Evolutionary conservation across 2,329 filamentous ascomycete genomes (phyloP).

Genomic region (Piedraia hortae): DNA sequence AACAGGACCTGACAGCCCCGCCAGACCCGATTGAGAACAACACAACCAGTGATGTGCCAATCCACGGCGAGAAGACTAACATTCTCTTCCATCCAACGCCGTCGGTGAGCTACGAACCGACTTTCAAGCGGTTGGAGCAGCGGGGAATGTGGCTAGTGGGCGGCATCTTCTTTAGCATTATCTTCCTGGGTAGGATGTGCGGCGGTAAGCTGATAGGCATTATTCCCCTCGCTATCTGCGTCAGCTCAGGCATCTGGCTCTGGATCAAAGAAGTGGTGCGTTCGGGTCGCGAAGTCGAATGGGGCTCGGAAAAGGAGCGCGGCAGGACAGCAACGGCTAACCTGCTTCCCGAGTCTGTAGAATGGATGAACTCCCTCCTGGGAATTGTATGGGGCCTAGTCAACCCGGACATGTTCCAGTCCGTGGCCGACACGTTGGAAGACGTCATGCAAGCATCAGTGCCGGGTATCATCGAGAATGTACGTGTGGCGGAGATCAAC

Average conservation of each 20-base stretch:
- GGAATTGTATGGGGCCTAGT: slow-evolving; percentile 69
- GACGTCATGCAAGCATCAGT: slow-evolving; percentile 95
- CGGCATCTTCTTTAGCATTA: slow-evolving; percentile 42
- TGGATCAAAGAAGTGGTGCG: slow-evolving; percentile 74
- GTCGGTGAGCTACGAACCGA: slow-evolving; percentile 67
- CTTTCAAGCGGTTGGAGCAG: slow-evolving; percentile 50
- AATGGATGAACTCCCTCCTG: slow-evolving; percentile 81
- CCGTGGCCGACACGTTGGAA: slow-evolving; percentile 72
- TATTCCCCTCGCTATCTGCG: slow-evolving; percentile 41
- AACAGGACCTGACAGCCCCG: slow-evolving; percentile 72
- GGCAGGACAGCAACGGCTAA: slow-evolving; percentile 67
- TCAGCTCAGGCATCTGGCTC: slow-evolving; percentile 54
- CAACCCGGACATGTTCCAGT: slow-evolving; percentile 85
- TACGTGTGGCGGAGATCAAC: slow-evolving; percentile 80
- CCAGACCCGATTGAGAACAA: slow-evolving; percentile 63
- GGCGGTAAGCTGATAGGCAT: slow-evolving; percentile 53
- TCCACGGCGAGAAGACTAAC: slow-evolving; percentile 89
- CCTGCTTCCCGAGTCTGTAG: slow-evolving; percentile 68
- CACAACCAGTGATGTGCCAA: slow-evolving; percentile 76
- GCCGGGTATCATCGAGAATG: slow-evolving; percentile 72
- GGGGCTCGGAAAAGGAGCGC: slow-evolving; percentile 62
- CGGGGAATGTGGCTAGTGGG: slow-evolving; percentile 42
- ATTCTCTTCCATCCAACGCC: slow-evolving; percentile 89
- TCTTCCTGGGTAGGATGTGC: slow-evolving; percentile 53
- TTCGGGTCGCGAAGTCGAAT: slow-evolving; percentile 60